A percentile compares a stretch with the other conserved stretches of the same genome.
Conservation (phyloP, 495 filamentous ascomycete species). For the Copromyces sp. region DNA sequence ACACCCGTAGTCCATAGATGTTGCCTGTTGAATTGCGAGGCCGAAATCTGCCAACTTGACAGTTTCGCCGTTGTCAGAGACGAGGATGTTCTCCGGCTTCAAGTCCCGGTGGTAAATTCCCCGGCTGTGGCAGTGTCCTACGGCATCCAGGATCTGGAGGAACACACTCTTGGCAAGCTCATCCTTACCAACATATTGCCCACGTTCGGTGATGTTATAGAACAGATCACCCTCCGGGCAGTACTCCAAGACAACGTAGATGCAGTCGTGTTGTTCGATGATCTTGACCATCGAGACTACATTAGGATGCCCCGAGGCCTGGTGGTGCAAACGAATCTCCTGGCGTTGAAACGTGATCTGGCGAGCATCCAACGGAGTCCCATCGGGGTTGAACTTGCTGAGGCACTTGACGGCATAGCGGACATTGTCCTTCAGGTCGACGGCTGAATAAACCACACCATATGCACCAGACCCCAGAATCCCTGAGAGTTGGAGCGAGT, state of each 20-base stretch:
- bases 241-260: slow-evolving; percentile 93
- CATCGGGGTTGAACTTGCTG: slow-evolving; percentile 64
- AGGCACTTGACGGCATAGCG: slow-evolving; percentile 94
- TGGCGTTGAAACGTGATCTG: slow-evolving; percentile 84
- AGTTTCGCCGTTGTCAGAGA: slow-evolving; percentile 74
- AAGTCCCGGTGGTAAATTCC: slow-evolving; percentile 97
- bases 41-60: slow-evolving; percentile 98
- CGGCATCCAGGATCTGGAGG: slow-evolving; percentile 95
- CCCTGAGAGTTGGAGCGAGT: slow-evolving; percentile 68
- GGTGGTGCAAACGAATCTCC: slow-evolving; percentile 85
- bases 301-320: slow-evolving; percentile 80
- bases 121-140: slow-evolving; percentile 83
- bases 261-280: slow-evolving; percentile 85
- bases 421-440: slow-evolving; percentile 72
- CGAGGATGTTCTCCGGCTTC: slow-evolving; percentile 97
- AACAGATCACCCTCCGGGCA: slow-evolving; percentile 97
- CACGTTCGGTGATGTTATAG: slow-evolving; percentile 89
- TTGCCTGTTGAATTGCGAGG: slow-evolving; percentile 70
- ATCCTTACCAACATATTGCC: slow-evolving; percentile 90
- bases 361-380: slow-evolving; percentile 69
- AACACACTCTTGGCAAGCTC: slow-evolving; percentile 76
- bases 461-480: slow-evolving; percentile 93
- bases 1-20: slow-evolving; percentile 89
- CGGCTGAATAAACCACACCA: slow-evolving; percentile 89
- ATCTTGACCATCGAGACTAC: slow-evolving; percentile 93